phyloP scores from a whole-genome alignment of 2,329 filamentous ascomycete genomes.

The Penicillium psychrosexuale region DNA sequence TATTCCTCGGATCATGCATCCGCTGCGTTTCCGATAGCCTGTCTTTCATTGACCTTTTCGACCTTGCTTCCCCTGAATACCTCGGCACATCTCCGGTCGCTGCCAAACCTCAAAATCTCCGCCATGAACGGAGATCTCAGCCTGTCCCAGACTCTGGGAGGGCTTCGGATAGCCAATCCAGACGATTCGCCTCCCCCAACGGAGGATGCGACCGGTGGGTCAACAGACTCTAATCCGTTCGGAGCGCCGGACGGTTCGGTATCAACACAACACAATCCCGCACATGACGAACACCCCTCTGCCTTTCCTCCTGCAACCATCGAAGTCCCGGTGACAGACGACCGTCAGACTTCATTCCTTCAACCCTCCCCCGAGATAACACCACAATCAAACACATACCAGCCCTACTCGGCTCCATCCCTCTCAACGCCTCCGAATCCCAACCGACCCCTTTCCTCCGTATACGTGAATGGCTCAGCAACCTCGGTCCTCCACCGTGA shows the following conservation, averaged over 20 bases:
- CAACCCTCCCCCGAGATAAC: constrained; percentile 43
- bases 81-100: neutral
- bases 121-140: constrained; percentile 89
- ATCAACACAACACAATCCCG: constrained; percentile 25
- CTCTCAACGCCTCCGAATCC: constrained; percentile 38
- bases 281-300: constrained; percentile 18
- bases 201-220: constrained; percentile 33
- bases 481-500: constrained; percentile 39
- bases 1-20: constrained; percentile 30
- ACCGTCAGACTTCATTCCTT: constrained; percentile 44
- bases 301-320: constrained; percentile 21
- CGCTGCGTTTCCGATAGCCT: constrained; percentile 29
- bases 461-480: constrained; percentile 47
- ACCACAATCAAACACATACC: constrained; percentile 43
- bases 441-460: constrained; percentile 47
- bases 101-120: constrained; percentile 24
- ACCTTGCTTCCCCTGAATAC: constrained; percentile 6
- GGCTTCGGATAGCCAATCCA: constrained; percentile 93
- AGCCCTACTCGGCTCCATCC: constrained; percentile 43
- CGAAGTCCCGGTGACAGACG: constrained; percentile 31
- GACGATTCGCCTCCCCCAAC: constrained; percentile 62
- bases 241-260: constrained; percentile 22
- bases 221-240: constrained; percentile 20
- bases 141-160: constrained; percentile 86
- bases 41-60: constrained; percentile 13